These are phyloP conservation scores for Ogataea nitratoaversa DNA, from an alignment of 805 yeast genomes.

Conservation along the genomic window DNA sequence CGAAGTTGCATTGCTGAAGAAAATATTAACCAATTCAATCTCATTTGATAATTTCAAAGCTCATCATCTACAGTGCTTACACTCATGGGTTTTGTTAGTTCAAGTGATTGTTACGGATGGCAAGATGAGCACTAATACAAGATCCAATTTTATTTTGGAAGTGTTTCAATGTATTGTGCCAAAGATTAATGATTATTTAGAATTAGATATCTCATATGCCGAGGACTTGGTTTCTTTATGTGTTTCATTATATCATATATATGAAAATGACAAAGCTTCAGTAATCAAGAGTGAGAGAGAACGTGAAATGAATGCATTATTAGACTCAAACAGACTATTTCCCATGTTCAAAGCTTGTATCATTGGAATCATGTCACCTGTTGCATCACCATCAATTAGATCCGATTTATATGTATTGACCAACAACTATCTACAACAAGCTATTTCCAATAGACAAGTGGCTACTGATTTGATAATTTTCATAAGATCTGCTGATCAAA, in stretches of 20 bases:
- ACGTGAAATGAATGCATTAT: constrained; percentile 28
- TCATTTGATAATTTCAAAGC: constrained; percentile 44
- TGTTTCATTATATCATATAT: constrained; percentile 63
- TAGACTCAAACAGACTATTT: constrained; percentile 51
- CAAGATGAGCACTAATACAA: constrained; percentile 37
- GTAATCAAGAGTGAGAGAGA: constrained; percentile 25
- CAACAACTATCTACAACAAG: constrained; percentile 57
- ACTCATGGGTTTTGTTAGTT: constrained; percentile 79
- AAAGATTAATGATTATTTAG: constrained; percentile 69
- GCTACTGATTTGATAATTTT: constrained; percentile 48
- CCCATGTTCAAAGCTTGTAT: constrained; percentile 72
- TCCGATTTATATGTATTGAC: constrained; percentile 76
- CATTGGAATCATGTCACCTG: constrained; percentile 67
- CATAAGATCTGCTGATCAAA: constrained; percentile 54
- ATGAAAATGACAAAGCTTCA: constrained; percentile 40
- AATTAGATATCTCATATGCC: constrained; percentile 59
- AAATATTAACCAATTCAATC: constrained; percentile 41
- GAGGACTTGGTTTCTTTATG: constrained; percentile 74
- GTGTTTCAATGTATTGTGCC: constrained; percentile 75
- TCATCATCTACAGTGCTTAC: constrained; percentile 58
- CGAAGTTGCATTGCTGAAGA: constrained; percentile 28
- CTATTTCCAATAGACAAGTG: constrained; percentile 37
- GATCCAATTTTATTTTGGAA: constrained; percentile 66
- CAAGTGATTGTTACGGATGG: constrained; percentile 69
- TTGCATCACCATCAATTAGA: constrained; percentile 62